A percentile compares a stretch with the other conserved stretches of the same genome.
These are phyloP conservation scores for Arthrobotrys iridis DNA, from an alignment of 2,329 filamentous ascomycete genomes.

Conservation along the genomic window DNA sequence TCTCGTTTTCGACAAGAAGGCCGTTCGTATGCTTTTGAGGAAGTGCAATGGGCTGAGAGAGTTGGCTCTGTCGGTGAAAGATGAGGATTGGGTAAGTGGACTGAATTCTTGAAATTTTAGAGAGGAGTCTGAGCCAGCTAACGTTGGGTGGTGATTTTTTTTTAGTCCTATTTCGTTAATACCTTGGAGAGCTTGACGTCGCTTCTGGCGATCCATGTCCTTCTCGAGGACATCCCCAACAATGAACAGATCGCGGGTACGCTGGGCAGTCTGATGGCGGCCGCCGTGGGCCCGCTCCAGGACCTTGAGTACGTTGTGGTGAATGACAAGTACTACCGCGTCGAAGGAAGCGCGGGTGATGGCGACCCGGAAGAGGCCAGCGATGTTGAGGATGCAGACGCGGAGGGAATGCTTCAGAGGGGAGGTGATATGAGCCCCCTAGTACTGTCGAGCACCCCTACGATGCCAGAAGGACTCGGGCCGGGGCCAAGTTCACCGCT, in stretches of 20 bases:
- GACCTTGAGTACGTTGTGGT: slow-evolving; percentile 53
- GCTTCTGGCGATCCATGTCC: slow-evolving; percentile 49
- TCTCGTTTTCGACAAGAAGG: slow-evolving; percentile 51
- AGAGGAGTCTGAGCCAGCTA: neutral
- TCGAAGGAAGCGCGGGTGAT: slow-evolving; percentile 51
- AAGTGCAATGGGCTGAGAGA: slow-evolving; percentile 48
- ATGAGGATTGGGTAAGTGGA: slow-evolving; percentile 51
- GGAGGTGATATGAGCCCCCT: slow-evolving; percentile 29
- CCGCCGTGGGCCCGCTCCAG: slow-evolving; percentile 47
- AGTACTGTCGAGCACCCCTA: slow-evolving; percentile 24
- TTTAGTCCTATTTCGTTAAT: slow-evolving; percentile 52
- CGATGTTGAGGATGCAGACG: slow-evolving; percentile 37
- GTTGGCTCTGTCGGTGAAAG: slow-evolving; percentile 47
- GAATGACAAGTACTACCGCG: slow-evolving; percentile 53
- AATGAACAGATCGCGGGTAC: slow-evolving; percentile 53
- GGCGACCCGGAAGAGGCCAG: slow-evolving; percentile 49
- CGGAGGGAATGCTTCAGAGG: neutral
- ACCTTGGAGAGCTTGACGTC: slow-evolving; percentile 52
- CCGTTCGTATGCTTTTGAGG: slow-evolving; percentile 35
- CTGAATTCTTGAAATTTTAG: neutral
- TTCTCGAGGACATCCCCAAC: slow-evolving; percentile 49
- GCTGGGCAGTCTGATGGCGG: slow-evolving; percentile 52
- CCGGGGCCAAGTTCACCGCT: slow-evolving; percentile 43
- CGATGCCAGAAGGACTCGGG: slow-evolving; percentile 48
- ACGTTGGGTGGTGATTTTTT: neutral